Evolutionary conservation across 2,329 filamentous ascomycete species (phyloP).

Genomic region (Helminthosporium solani): DNA sequence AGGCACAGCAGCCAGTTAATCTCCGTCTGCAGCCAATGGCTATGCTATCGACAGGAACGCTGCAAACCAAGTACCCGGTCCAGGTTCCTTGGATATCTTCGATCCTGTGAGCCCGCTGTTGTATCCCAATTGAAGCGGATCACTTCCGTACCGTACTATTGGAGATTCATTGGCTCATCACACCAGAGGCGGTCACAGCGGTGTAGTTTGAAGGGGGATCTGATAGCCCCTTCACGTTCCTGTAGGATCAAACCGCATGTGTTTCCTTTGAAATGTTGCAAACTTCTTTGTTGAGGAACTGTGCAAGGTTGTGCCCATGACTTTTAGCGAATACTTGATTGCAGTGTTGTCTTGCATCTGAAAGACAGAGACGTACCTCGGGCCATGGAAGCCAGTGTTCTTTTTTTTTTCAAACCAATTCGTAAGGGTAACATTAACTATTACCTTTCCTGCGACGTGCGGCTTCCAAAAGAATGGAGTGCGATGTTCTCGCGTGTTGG

Average conservation of each 20-base stretch:
- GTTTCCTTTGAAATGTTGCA: no score
- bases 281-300: no score
- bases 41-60: conserved; percentile 10
- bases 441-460: conserved; percentile 10
- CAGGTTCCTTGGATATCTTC: conserved; percentile 10
- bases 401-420: not conserved
- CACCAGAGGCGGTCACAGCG: conserved; percentile 6
- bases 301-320: no score
- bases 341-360: not conserved
- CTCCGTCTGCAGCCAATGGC: conserved; percentile 17
- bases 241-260: no score
- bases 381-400: not conserved
- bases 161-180: not conserved
- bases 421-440: conserved; percentile 12
- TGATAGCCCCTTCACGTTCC: conserved; percentile 6
- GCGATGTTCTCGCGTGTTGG: conserved; percentile 27
- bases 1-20: conserved; percentile 30
- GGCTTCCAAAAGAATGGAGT: conserved; percentile 18
- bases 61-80: conserved; percentile 30
- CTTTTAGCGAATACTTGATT: no score
- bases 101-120: conserved; percentile 14
- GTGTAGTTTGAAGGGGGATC: conserved; percentile 4
- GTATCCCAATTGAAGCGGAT: conserved; percentile 15
- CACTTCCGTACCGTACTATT: not conserved
- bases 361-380: not conserved